These are phyloP conservation scores for Yamadazyma diddensiae DNA, from an alignment of 1,139 yeast genomes.

Conservation along the genomic window DNA sequence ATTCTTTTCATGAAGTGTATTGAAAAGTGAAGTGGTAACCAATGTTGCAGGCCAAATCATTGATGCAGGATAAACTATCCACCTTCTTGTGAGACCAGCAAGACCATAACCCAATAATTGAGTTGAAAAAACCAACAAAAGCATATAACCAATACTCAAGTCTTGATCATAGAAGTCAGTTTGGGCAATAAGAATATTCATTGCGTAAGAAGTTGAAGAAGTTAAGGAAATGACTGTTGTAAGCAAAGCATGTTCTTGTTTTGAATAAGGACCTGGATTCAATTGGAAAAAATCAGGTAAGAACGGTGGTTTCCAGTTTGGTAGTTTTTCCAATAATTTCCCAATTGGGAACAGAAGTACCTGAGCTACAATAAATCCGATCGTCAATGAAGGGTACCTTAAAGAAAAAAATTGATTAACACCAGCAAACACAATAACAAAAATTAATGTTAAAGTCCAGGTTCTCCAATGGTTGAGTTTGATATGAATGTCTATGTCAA, in stretches of 20 bases:
- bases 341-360: constrained; percentile 61
- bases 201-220: constrained; percentile 40
- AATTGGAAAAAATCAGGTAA: constrained; percentile 35
- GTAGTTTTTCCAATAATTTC: constrained; percentile 35
- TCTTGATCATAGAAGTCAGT: constrained; percentile 10
- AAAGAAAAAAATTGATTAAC: constrained; percentile 58
- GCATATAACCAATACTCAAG: constrained; percentile 42
- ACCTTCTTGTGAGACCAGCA: constrained; percentile 57
- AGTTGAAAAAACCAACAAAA: constrained; percentile 48
- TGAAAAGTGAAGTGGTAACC: constrained; percentile 54
- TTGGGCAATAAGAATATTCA: constrained; percentile 43
- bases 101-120: constrained; percentile 60
- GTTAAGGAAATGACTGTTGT: constrained; percentile 40
- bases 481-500: constrained; percentile 46
- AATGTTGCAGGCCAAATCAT: constrained; percentile 57
- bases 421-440: constrained; percentile 55
- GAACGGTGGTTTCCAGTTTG: constrained; percentile 44
- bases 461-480: constrained; percentile 56
- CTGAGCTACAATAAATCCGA: constrained; percentile 50
- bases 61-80: constrained; percentile 55
- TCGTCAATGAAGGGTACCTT: constrained; percentile 50
- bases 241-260: constrained; percentile 58
- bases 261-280: constrained; percentile 60
- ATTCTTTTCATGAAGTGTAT: constrained; percentile 44
- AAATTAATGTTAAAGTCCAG: constrained; percentile 47